Percentiles rank a stretch among this genome's conserved stretches.
Evolutionary conservation across 345 rosid species (phyloP).

Genomic region (Eucalyptus curtisii): DNA sequence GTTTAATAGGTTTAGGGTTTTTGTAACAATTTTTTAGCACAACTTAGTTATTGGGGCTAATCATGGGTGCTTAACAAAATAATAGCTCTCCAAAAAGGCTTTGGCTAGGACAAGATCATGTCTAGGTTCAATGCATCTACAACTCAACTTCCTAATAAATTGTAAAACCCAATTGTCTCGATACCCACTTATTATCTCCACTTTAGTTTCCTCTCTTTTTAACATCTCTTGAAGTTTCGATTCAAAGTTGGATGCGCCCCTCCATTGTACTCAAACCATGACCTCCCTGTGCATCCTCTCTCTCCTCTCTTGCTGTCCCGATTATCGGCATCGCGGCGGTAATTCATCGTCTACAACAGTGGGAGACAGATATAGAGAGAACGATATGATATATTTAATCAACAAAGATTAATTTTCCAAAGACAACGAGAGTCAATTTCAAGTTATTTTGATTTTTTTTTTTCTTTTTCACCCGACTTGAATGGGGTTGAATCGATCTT

Average conservation of each 20-base stretch:
- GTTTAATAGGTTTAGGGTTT: not conserved
- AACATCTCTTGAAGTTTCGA: not conserved
- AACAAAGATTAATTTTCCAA: not conserved
- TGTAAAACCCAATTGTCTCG: not conserved
- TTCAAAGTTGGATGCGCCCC: not conserved
- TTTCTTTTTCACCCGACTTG: not conserved
- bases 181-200: not conserved
- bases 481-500: not conserved
- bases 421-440: not conserved
- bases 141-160: not conserved
- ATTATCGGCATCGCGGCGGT: not conserved
- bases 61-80: not conserved
- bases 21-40: not conserved
- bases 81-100: not conserved
- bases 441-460: not conserved
- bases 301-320: not conserved
- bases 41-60: not conserved
- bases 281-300: not conserved
- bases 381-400: not conserved
- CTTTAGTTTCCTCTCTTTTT: not conserved
- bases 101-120: not conserved
- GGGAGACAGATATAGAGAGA: not conserved
- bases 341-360: fast-evolving
- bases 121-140: not conserved
- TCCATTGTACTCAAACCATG: not conserved